Evolutionary conservation across 352 stramenopile genomes (phyloP).

Genomic region (Sclerospora graminicola): DNA sequence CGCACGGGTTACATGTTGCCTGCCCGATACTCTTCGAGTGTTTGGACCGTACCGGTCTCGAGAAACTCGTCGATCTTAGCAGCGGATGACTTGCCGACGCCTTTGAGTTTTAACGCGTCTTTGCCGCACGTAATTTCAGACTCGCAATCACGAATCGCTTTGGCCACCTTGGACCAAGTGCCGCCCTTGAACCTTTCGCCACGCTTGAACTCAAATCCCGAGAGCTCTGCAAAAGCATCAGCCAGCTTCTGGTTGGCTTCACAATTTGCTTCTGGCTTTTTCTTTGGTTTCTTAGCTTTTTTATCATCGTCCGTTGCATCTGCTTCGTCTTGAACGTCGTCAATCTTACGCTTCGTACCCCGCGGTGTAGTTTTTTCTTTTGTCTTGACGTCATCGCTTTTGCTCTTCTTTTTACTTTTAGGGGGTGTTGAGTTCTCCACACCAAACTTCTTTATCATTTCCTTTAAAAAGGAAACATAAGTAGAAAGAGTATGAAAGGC

Average conservation of each 20-base stretch:
- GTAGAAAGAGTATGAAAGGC: background rate
- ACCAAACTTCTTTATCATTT: conserved; percentile 77
- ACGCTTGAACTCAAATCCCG: conserved; percentile 84
- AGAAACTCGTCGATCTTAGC: conserved; percentile 84
- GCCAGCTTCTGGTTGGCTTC: conserved; percentile 66
- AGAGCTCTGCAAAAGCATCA: conserved; percentile 69
- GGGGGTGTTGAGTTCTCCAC: conserved; percentile 26
- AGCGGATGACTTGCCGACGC: conserved; percentile 70
- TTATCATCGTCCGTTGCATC: conserved; percentile 36
- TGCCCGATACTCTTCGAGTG: conserved; percentile 76
- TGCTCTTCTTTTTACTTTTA: conserved; percentile 37
- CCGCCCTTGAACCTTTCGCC: conserved; percentile 80
- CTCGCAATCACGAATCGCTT: conserved; percentile 67
- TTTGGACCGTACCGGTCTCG: conserved; percentile 66
- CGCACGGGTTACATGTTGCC: conserved; percentile 55
- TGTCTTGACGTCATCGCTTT: conserved; percentile 23
- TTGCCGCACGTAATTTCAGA: conserved; percentile 60
- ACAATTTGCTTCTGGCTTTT: conserved; percentile 38
- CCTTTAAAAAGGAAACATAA: conserved; percentile 14
- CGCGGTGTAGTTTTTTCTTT: conserved; percentile 2
- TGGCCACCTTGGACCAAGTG: conserved; percentile 83
- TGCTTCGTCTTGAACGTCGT: conserved; percentile 23
- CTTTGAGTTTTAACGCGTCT: conserved; percentile 72
- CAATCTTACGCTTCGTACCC: conserved; percentile 1
- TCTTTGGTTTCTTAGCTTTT: conserved; percentile 42